Percentiles rank a stretch among this genome's conserved stretches.
phyloP scores from a whole-genome alignment of 768 basidiomycete genomes.

The Porpolomopsis calyptriformis region DNA sequence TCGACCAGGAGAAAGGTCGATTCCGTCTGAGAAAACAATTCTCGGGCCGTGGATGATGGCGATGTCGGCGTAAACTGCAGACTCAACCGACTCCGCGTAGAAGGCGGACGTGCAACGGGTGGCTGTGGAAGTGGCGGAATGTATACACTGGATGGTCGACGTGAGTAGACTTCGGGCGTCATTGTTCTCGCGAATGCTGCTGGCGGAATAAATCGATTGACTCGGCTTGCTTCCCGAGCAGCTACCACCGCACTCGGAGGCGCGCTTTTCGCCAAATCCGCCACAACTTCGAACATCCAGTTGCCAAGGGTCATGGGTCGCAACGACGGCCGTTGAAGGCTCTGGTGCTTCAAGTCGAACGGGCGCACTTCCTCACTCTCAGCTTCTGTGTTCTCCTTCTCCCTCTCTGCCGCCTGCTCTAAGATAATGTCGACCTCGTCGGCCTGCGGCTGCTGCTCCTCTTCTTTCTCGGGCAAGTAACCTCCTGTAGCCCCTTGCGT shows the following conservation, averaged over 20 bases:
- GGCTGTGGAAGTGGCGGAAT: slow-evolving; percentile 24
- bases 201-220: slow-evolving; percentile 29
- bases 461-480: slow-evolving; percentile 31
- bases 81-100: slow-evolving; percentile 34
- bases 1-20: slow-evolving; percentile 6
- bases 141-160: slow-evolving; percentile 29
- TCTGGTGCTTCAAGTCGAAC: slow-evolving; percentile 27
- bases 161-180: slow-evolving; percentile 5
- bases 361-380: slow-evolving; percentile 19
- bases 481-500: slow-evolving; percentile 46
- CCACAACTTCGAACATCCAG: slow-evolving; percentile 79
- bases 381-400: slow-evolving; percentile 35
- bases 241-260: slow-evolving; percentile 15
- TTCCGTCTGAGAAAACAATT: slow-evolving; percentile 10
- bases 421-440: slow-evolving; percentile 38
- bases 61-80: slow-evolving; percentile 52
- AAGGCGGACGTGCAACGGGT: slow-evolving; percentile 20
- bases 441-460: slow-evolving; percentile 22
- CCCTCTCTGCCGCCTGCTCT: slow-evolving; percentile 29
- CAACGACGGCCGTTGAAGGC: slow-evolving; percentile 25
- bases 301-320: slow-evolving; percentile 57
- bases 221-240: slow-evolving; percentile 15
- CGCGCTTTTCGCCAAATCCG: slow-evolving; percentile 43
- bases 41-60: slow-evolving; percentile 5
- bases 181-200: slow-evolving; percentile 18